Conservation (phyloP, 352 stramenopile species). For the Pythium scleroteichum region DNA sequence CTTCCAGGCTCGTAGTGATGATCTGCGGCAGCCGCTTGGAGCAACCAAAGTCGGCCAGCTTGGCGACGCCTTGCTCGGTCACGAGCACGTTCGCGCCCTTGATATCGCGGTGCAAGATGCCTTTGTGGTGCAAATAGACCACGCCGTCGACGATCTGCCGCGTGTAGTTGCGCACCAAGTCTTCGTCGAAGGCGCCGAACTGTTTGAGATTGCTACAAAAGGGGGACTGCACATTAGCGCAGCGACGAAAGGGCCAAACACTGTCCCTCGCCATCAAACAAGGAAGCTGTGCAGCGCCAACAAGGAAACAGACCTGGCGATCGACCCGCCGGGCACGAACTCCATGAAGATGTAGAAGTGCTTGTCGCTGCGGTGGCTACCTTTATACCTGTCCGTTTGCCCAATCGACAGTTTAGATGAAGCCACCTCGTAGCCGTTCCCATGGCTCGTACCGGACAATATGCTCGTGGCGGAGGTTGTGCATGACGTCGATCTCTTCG, state of each 20-base stretch:
- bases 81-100: constrained; percentile 92
- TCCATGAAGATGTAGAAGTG: constrained; percentile 97
- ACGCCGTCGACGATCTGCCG: constrained; percentile 90
- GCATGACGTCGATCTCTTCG: constrained; percentile 94
- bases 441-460: constrained; percentile 90
- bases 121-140: constrained; percentile 90
- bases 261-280: neutral
- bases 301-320: constrained; percentile 56
- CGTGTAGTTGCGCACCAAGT: constrained; percentile 90
- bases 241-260: neutral
- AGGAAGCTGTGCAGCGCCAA: neutral
- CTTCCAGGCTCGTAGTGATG: constrained; percentile 77
- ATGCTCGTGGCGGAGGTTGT: constrained; percentile 92
- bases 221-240: constrained; percentile 8
- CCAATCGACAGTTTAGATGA: no score
- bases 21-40: constrained; percentile 86
- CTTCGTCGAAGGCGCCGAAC: constrained; percentile 92
- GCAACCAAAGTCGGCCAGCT: constrained; percentile 90
- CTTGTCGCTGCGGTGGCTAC: constrained; percentile 71
- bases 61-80: constrained; percentile 83
- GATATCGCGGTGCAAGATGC: constrained; percentile 94
- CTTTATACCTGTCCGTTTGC: constrained; percentile 86
- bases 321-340: constrained; percentile 92
- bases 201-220: constrained; percentile 84
- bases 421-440: no score